Evolutionary conservation across 495 filamentous ascomycete species (phyloP).

Genomic region (Venustampulla echinocandica): DNA sequence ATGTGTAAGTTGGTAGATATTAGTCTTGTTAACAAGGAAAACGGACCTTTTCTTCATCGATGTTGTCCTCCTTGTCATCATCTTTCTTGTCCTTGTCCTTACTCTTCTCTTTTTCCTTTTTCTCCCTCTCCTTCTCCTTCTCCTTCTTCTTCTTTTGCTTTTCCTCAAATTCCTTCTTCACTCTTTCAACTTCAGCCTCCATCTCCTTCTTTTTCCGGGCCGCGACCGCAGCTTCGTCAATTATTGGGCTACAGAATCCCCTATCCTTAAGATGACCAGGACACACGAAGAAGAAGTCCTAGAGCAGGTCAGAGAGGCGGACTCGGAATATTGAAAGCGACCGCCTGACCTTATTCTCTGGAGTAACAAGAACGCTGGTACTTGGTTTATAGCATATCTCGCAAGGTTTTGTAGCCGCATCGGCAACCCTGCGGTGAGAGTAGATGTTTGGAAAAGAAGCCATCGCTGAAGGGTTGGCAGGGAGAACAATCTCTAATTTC

Average conservation of each 20-base stretch:
- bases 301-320: slow-evolving; percentile 6
- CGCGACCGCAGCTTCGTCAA: slow-evolving; percentile 66
- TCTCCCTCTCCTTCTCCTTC: slow-evolving; percentile 42
- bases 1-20: no score
- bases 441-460: slow-evolving; percentile 64
- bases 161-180: slow-evolving; percentile 76
- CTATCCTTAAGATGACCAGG: slow-evolving; percentile 74
- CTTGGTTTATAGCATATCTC: slow-evolving; percentile 87
- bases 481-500: not conserved
- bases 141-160: slow-evolving; percentile 59
- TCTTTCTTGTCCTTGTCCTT: slow-evolving; percentile 42
- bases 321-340: slow-evolving; percentile 2
- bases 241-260: slow-evolving; percentile 70
- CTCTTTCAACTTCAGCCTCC: slow-evolving; percentile 59
- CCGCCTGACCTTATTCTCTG: slow-evolving; percentile 73
- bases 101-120: slow-evolving; percentile 43
- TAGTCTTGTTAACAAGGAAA: no score
- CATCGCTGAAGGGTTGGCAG: slow-evolving; percentile 7
- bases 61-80: slow-evolving; percentile 35
- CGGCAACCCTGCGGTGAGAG: slow-evolving; percentile 81
- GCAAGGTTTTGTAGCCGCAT: slow-evolving; percentile 72
- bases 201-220: slow-evolving; percentile 58
- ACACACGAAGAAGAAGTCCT: slow-evolving; percentile 96
- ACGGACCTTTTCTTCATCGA: slow-evolving; percentile 37
- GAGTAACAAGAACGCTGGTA: slow-evolving; percentile 77